Percentiles rank a stretch among this genome's conserved stretches.
phyloP scores from a whole-genome alignment of 2,329 filamentous ascomycete species.

The Colletotrichum cuscutae region DNA sequence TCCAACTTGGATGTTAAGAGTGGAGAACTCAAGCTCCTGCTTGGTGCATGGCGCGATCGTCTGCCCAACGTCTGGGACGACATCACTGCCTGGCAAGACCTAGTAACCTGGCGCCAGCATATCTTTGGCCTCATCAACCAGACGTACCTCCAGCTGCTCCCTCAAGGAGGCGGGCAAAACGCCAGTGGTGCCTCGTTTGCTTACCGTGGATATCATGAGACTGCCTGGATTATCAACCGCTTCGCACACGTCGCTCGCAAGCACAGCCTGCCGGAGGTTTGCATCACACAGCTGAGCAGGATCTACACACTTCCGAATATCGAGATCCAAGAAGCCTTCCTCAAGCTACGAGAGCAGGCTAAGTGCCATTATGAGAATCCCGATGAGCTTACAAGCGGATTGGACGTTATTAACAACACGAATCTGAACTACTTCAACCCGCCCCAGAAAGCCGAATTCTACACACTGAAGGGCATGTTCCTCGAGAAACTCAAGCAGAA shows the following conservation, averaged over 20 bases:
- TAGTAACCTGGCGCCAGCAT: conserved; percentile 99
- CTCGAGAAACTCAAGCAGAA: conserved; percentile 92
- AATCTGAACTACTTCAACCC: conserved; percentile 98
- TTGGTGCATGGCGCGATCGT: conserved; percentile 95
- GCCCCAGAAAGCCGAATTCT: conserved; percentile 98
- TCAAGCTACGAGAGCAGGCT: conserved; percentile 97
- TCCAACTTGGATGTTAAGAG: conserved; percentile 93
- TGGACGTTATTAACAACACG: conserved; percentile 99
- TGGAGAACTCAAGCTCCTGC: conserved; percentile 90
- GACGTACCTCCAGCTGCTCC: conserved; percentile 88
- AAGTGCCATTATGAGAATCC: conserved; percentile 99
- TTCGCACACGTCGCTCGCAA: conserved; percentile 98
- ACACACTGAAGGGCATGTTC: conserved; percentile 99
- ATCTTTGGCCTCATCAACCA: conserved; percentile 98
- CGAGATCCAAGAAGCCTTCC: conserved; percentile 98
- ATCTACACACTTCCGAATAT: conserved; percentile 99
- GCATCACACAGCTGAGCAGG: conserved; percentile 94
- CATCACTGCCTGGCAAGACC: conserved; percentile 98
- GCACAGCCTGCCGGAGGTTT: conserved; percentile 95
- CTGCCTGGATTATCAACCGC: conserved; percentile 99
- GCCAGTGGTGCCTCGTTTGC: conserved; percentile 92
- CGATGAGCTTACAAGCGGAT: conserved; percentile 87
- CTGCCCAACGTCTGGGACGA: conserved; percentile 99
- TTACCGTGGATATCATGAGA: conserved; percentile 97
- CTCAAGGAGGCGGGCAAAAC: conserved; percentile 78